Percentiles rank a stretch among this genome's conserved stretches.
phyloP scores from a whole-genome alignment of 176 grass and related monocot genomes.

The Triticum urartu region DNA sequence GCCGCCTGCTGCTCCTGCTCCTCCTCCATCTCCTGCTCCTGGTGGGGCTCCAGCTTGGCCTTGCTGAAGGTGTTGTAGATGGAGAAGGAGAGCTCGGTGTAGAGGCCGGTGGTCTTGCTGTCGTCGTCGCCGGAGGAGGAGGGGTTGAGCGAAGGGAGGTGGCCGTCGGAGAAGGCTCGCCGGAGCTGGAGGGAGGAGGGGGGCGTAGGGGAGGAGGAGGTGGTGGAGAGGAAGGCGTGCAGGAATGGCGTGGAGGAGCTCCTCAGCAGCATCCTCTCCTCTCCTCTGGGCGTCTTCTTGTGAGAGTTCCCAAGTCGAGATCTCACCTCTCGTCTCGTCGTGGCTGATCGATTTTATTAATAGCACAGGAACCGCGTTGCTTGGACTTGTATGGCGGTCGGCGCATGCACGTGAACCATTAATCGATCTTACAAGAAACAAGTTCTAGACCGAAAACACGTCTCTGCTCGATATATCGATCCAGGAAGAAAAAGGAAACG shows the following conservation, averaged over 20 bases:
- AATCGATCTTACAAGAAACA: background rate
- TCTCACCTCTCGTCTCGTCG: too few relatives aligned
- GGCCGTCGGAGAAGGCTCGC: constrained; percentile 56
- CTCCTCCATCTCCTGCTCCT: too few relatives aligned
- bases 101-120: constrained; percentile 24
- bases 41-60: background rate
- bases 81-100: constrained; percentile 69
- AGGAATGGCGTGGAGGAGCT: constrained; percentile 60
- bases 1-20: background rate
- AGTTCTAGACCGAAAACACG: background rate
- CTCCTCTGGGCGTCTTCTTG: background rate
- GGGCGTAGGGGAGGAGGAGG: background rate
- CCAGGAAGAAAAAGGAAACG: background rate
- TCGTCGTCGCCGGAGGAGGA: background rate
- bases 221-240: constrained; percentile 13
- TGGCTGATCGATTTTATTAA: background rate
- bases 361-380: background rate
- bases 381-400: background rate
- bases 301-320: too few relatives aligned
- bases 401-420: constrained; percentile 27
- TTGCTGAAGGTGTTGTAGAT: constrained; percentile 36
- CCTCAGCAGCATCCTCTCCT: constrained; percentile 33
- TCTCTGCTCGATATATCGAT: too few relatives aligned
- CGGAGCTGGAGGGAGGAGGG: constrained; percentile 36
- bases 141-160: constrained; percentile 47